These are phyloP conservation scores for Pueraria montana DNA, from an alignment of 306 rosid genomes.

Conservation along the genomic window DNA sequence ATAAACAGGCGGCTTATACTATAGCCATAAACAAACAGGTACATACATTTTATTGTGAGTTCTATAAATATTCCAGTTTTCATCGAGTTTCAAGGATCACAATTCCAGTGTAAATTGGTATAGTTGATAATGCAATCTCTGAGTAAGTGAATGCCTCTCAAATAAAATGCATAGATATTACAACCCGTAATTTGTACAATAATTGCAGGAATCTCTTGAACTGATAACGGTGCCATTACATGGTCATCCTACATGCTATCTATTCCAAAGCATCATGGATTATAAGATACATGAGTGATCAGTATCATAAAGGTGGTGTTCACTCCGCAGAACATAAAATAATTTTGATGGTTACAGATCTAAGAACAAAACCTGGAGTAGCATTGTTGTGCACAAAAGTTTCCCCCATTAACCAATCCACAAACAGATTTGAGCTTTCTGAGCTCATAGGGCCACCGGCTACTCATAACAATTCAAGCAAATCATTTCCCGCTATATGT, in stretches of 20 bases:
- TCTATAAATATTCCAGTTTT: not conserved
- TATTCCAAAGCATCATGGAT: conserved; percentile 32
- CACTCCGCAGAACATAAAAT: conserved; percentile 35
- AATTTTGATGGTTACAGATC: conserved; percentile 42
- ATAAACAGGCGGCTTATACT: not conserved
- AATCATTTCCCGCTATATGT: conserved; percentile 34
- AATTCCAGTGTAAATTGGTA: conserved; percentile 11
- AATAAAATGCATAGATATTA: conserved; percentile 41
- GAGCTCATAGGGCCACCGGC: conserved; percentile 36
- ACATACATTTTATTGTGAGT: not conserved
- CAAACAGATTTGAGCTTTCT: conserved; percentile 35
- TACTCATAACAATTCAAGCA: conserved; percentile 48
- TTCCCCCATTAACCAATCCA: conserved; percentile 34
- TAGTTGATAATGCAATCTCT: conserved; percentile 36
- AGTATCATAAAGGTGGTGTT: conserved; percentile 27
- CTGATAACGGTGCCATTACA: conserved; percentile 35
- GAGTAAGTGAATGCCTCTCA: conserved; percentile 20
- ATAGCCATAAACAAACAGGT: not conserved
- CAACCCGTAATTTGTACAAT: conserved; percentile 44
- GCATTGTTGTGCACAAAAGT: conserved; percentile 45
- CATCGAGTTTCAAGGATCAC: not conserved
- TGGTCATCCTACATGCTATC: conserved; percentile 19
- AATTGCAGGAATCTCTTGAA: conserved; percentile 33
- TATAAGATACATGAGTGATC: conserved; percentile 41
- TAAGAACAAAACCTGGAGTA: conserved; percentile 58